phyloP scores from a whole-genome alignment of 495 filamentous ascomycete genomes.

The Corynascus novoguineensis region DNA sequence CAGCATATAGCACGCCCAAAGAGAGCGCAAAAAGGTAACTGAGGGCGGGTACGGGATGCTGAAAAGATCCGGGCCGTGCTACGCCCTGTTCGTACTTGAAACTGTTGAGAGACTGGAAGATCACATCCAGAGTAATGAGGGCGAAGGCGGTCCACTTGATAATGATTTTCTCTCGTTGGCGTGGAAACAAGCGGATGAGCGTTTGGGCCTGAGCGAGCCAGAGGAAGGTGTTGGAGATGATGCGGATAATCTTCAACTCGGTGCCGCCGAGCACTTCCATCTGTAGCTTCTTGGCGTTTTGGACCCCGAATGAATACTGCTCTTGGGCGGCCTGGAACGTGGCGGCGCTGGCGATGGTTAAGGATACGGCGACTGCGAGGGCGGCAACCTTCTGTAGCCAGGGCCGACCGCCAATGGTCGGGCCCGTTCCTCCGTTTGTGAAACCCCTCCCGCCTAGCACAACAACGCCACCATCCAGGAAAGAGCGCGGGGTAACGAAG shows the following conservation, averaged over 20 bases:
- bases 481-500: constrained; percentile 83
- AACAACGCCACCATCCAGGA: constrained; percentile 76
- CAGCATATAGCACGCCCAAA: constrained; percentile 82
- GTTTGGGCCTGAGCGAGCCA: constrained; percentile 98
- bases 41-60: constrained; percentile 84
- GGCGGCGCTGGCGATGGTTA: constrained; percentile 88
- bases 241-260: constrained; percentile 79
- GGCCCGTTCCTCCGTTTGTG: constrained; percentile 71
- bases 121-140: constrained; percentile 81
- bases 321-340: constrained; percentile 75
- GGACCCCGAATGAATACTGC: constrained; percentile 67
- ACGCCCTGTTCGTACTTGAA: constrained; percentile 56
- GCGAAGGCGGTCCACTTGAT: constrained; percentile 98
- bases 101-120: constrained; percentile 82
- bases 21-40: constrained; percentile 92
- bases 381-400: constrained; percentile 96
- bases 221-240: constrained; percentile 90
- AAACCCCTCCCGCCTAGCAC: constrained; percentile 79
- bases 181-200: constrained; percentile 87
- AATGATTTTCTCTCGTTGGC: constrained; percentile 93
- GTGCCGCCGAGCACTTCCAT: constrained; percentile 69
- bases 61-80: constrained; percentile 64
- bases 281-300: constrained; percentile 67
- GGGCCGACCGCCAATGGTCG: constrained; percentile 84
- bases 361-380: constrained; percentile 78